Percentiles rank a stretch among this genome's conserved stretches.
These are phyloP conservation scores for Hericium alpestre DNA, from an alignment of 768 basidiomycete genomes.

Conservation along the genomic window DNA sequence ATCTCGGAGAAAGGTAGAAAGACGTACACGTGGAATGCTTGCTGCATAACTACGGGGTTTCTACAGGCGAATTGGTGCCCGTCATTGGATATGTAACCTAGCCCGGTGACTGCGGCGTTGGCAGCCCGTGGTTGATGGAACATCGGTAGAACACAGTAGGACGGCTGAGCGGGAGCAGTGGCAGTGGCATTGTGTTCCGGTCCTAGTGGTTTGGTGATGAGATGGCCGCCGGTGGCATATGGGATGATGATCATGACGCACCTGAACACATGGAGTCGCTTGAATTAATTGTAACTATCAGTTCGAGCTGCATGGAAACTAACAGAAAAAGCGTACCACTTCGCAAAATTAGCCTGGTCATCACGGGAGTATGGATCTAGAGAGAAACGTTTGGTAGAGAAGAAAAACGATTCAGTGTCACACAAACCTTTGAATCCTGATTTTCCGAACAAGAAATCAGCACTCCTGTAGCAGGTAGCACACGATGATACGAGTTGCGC, in stretches of 20 bases:
- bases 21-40: slow-evolving; percentile 51
- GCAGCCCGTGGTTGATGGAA: slow-evolving; percentile 34
- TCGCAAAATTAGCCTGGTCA: slow-evolving; percentile 40
- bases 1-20: background rate
- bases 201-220: slow-evolving; percentile 22
- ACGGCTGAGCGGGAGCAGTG: slow-evolving; percentile 33
- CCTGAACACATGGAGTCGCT: slow-evolving; percentile 46
- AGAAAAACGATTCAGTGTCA: background rate
- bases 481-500: slow-evolving; percentile 6
- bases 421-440: slow-evolving; percentile 42
- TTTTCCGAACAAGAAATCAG: background rate
- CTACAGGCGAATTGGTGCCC: slow-evolving; percentile 45
- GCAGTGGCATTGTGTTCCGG: slow-evolving; percentile 36
- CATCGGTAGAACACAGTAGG: slow-evolving; percentile 42
- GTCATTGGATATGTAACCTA: slow-evolving; percentile 43
- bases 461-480: too few relatives aligned
- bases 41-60: slow-evolving; percentile 42
- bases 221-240: background rate
- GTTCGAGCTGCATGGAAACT: background rate
- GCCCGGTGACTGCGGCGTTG: slow-evolving; percentile 17
- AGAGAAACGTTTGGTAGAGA: background rate
- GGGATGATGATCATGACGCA: slow-evolving; percentile 7
- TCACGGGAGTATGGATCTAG: slow-evolving; percentile 51
- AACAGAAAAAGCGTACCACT: slow-evolving; percentile 31
- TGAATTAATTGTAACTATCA: background rate